phyloP scores from a whole-genome alignment of 169 alveolate species.

The Eimeria acervulina region DNA sequence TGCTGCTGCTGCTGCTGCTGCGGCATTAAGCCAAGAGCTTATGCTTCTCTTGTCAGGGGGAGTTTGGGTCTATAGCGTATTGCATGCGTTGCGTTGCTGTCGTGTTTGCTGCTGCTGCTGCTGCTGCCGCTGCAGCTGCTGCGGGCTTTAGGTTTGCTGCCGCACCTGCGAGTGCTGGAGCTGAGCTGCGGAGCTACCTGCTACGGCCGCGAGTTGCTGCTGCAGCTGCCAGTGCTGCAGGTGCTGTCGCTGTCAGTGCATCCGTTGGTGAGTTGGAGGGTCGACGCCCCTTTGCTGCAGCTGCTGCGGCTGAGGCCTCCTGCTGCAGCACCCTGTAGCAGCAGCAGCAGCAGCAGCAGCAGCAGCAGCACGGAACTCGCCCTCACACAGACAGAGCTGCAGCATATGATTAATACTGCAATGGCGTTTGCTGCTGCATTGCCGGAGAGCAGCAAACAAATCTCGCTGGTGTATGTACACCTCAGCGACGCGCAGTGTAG shows the following conservation, averaged over 20 bases:
- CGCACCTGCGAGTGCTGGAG: neutral
- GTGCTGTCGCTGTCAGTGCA: neutral
- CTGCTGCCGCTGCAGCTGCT: too few relatives aligned
- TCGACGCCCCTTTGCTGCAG: neutral
- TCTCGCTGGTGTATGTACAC: constrained; percentile 1
- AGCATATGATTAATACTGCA: neutral
- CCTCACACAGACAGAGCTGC: neutral
- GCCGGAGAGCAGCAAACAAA: neutral
- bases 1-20: neutral
- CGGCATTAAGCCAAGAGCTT: too few relatives aligned
- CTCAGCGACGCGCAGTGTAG: constrained; percentile 19
- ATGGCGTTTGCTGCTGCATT: neutral
- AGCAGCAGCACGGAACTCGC: neutral
- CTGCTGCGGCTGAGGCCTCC: constrained; percentile 27
- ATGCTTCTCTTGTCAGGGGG: too few relatives aligned
- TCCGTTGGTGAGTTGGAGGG: neutral
- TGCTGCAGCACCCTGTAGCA: constrained; percentile 7
- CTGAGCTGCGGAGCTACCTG: neutral
- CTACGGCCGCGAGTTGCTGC: neutral
- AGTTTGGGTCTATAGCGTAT: too few relatives aligned
- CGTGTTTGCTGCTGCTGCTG: too few relatives aligned
- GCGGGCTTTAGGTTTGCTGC: neutral
- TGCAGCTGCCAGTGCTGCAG: constrained; percentile 18
- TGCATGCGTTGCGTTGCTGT: neutral
- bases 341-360: constrained; percentile 1